A percentile compares a stretch with the other conserved stretches of the same genome.
These are phyloP conservation scores for Xylaria sp. DNA, from an alignment of 2,329 filamentous ascomycete species.

Conservation along the genomic window DNA sequence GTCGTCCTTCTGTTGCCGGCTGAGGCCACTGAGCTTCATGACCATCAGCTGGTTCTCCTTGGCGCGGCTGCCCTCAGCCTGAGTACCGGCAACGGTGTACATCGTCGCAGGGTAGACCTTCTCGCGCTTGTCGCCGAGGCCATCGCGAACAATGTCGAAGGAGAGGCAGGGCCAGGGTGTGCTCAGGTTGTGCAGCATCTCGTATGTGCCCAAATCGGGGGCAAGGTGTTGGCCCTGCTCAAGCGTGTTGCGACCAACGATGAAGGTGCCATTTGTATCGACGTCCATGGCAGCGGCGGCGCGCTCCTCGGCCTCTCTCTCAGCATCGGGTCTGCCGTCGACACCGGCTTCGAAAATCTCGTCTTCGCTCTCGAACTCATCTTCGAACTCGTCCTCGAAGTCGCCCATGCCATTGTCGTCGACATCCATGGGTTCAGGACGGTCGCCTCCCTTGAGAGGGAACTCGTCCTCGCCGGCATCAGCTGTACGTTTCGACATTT, in stretches of 20 bases:
- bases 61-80: conserved; percentile 69
- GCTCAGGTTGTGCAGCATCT: conserved; percentile 92
- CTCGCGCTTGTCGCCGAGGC: conserved; percentile 73
- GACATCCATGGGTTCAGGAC: conserved; percentile 61
- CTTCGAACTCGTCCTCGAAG: conserved; percentile 93
- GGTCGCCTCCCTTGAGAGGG: conserved; percentile 56
- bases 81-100: conserved; percentile 91
- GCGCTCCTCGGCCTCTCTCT: conserved; percentile 84
- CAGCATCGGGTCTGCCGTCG: conserved; percentile 84
- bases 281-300: conserved; percentile 77
- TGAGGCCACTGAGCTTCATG: conserved; percentile 90
- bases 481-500: conserved; percentile 58
- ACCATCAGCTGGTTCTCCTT: conserved; percentile 93
- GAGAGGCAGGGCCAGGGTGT: conserved; percentile 96
- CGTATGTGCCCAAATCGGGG: conserved; percentile 89
- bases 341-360: conserved; percentile 93
- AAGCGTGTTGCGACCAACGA: conserved; percentile 87
- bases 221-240: conserved; percentile 85
- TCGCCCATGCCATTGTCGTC: conserved; percentile 63
- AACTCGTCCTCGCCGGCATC: conserved; percentile 43
- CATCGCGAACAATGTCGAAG: conserved; percentile 85
- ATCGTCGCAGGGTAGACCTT: conserved; percentile 93
- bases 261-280: conserved; percentile 79
- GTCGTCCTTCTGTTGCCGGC: conserved; percentile 72
- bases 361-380: conserved; percentile 82